A percentile compares a stretch with the other conserved stretches of the same genome.
phyloP scores from a whole-genome alignment of 2,329 filamentous ascomycete genomes.

The Teratosphaeria gauchensis region DNA sequence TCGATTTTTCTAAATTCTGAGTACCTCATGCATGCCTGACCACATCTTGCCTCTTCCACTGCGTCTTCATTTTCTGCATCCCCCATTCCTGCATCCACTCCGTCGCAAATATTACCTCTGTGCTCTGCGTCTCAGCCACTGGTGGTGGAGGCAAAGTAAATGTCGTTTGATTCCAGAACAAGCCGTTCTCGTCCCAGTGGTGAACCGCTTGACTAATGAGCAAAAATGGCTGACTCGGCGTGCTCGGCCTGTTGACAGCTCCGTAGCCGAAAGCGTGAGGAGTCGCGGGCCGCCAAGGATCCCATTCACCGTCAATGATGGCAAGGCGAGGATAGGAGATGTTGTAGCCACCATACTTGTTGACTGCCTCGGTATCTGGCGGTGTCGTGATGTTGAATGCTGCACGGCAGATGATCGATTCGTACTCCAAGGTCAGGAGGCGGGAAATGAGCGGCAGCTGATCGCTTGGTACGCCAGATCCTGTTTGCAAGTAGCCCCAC shows the following conservation, averaged over 20 bases:
- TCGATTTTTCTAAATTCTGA: neutral
- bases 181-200: slow-evolving; percentile 38
- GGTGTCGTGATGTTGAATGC: slow-evolving; percentile 60
- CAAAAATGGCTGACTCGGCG: slow-evolving; percentile 59
- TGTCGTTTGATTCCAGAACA: slow-evolving; percentile 55
- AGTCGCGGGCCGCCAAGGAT: slow-evolving; percentile 70
- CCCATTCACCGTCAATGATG: slow-evolving; percentile 64
- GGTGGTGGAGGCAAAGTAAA: slow-evolving; percentile 48
- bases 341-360: slow-evolving; percentile 62
- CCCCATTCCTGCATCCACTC: slow-evolving; percentile 58
- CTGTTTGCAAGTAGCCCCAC: slow-evolving; percentile 73
- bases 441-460: slow-evolving; percentile 64
- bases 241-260: slow-evolving; percentile 48
- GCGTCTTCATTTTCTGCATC: neutral
- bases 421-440: slow-evolving; percentile 54
- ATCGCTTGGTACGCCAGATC: slow-evolving; percentile 55
- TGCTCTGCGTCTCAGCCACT: slow-evolving; percentile 49
- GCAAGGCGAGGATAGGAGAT: slow-evolving; percentile 69
- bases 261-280: slow-evolving; percentile 52
- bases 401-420: slow-evolving; percentile 51
- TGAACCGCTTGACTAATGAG: slow-evolving; percentile 67
- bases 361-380: slow-evolving; percentile 57
- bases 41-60: neutral
- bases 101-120: slow-evolving; percentile 53
- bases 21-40: neutral